Evolutionary conservation across 2,329 filamentous ascomycete genomes (phyloP), one percentile per base, ranked within the genome.

Genomic region (Stagonosporopsis tanaceti): DNA sequence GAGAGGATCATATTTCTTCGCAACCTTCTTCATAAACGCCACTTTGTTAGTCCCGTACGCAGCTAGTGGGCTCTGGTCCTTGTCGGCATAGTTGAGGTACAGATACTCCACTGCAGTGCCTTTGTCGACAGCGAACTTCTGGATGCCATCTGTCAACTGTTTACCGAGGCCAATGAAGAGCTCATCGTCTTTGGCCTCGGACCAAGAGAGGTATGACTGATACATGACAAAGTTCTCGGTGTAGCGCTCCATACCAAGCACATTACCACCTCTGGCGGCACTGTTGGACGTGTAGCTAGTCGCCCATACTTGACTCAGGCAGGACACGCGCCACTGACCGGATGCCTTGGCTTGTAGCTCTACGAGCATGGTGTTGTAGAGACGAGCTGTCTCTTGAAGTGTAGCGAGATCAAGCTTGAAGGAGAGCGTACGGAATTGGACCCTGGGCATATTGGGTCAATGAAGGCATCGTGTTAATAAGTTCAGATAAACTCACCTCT

Each of bases 251-350:
- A 80, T 66, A 1, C 74, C 74, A 38, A 79, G 67, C 47, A 79
- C 74, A 60, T 77, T 77, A 48, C 75, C 76, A 48, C 78, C 75
- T 42, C 67, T 72, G 37, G 68, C 67, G 9, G 60, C 52, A 41
- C 60, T 63, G 45, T 63, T 53, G 3, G 51, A 35, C 1, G 60
- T 59, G 41, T 59, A 63, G 37, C 42, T 35, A 6, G 60, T 53
- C 2, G 57, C 38, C 53, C 51, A 53, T 32, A 60, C 35, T 50
- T 60, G 60, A 34, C 58, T 51, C 8, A 63, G 47, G 17, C 57
- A 60, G 37, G 54, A 60, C 22, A 63, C 44, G 32, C 60, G 57
- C 57, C 57, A 63, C 7, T 55, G 42, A 14, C 60, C 41, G 66
- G 73, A 54, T 71, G 67, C 54, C 67, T 61, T 69, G n/a, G 73